phyloP scores from a whole-genome alignment of 2,329 filamentous ascomycete species.

The Microdochium bolleyi region DNA sequence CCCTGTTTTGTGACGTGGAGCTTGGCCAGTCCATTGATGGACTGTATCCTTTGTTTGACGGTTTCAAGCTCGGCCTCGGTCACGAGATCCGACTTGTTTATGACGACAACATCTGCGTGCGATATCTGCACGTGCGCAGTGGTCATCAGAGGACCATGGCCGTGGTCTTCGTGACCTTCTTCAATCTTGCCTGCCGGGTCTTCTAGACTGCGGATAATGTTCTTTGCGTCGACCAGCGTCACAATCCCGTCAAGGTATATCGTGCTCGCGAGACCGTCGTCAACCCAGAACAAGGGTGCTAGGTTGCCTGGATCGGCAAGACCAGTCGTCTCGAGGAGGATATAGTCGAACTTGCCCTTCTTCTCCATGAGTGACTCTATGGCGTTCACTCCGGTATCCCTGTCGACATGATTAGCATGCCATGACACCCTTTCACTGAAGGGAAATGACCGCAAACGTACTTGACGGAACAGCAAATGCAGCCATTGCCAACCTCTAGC shows the following conservation, averaged over 20 bases:
- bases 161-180: constrained; percentile 41
- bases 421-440: no score
- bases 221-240: constrained; percentile 91
- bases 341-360: constrained; percentile 92
- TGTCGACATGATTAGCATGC: constrained; percentile 25
- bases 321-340: constrained; percentile 91
- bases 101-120: constrained; percentile 87
- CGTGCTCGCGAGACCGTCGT: constrained; percentile 87
- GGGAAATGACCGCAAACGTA: constrained; percentile 25
- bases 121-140: constrained; percentile 95
- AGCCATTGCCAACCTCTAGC: constrained; percentile 93
- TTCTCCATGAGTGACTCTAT: constrained; percentile 95
- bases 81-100: constrained; percentile 91
- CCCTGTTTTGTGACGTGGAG: constrained; percentile 77
- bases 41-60: constrained; percentile 63
- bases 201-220: constrained; percentile 75
- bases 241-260: constrained; percentile 98
- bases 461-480: constrained; percentile 97
- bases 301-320: constrained; percentile 93
- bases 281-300: constrained; percentile 94
- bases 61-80: constrained; percentile 56
- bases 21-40: constrained; percentile 85
- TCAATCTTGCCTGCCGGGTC: constrained; percentile 52
- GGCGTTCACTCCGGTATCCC: constrained; percentile 85
- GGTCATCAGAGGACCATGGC: constrained; percentile 65